These are phyloP conservation scores for Trichoderma atrobrunneum DNA, from an alignment of 2,329 filamentous ascomycete species.

Conservation along the genomic window DNA sequence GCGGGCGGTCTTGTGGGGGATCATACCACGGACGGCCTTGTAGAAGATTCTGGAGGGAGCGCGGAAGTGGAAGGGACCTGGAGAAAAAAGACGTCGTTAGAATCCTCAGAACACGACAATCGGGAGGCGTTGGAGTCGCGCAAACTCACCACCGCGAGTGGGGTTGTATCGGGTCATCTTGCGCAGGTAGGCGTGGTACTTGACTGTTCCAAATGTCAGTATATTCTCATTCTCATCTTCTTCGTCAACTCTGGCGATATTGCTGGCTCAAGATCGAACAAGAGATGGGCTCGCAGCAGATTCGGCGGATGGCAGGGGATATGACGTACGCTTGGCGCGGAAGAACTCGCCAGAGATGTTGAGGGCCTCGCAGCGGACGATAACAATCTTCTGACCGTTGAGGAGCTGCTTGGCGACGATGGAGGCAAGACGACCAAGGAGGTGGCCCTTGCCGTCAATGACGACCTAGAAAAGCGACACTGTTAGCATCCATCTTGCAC, in stretches of 20 bases:
- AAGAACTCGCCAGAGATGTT: slow-evolving; percentile 99
- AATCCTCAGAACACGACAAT: neutral
- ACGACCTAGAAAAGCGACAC: slow-evolving; percentile 64
- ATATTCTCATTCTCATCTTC: neutral
- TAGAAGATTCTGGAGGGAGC: slow-evolving; percentile 99
- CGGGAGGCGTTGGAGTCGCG: neutral
- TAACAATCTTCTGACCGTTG: slow-evolving; percentile 98
- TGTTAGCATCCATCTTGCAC: slow-evolving; percentile 23
- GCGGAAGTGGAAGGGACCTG: slow-evolving; percentile 99
- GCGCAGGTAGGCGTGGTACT: slow-evolving; percentile 99
- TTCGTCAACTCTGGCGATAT: neutral
- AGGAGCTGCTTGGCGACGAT: slow-evolving; percentile 99
- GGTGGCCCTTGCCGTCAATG: slow-evolving; percentile 99
- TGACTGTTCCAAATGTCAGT: slow-evolving; percentile 72
- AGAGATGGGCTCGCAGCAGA: neutral
- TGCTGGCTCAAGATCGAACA: slow-evolving; percentile 4
- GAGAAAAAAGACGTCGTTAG: slow-evolving; percentile 23
- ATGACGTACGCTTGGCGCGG: slow-evolving; percentile 95
- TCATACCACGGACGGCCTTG: slow-evolving; percentile 99
- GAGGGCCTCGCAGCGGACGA: slow-evolving; percentile 97
- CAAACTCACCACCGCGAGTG: slow-evolving; percentile 83
- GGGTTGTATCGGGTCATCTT: slow-evolving; percentile 99
- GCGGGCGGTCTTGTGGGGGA: slow-evolving; percentile 99
- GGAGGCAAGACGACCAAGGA: slow-evolving; percentile 97
- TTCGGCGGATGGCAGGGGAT: neutral